Evolutionary conservation across 345 rosid species (phyloP).

Genomic region (Adansonia digitata): DNA sequence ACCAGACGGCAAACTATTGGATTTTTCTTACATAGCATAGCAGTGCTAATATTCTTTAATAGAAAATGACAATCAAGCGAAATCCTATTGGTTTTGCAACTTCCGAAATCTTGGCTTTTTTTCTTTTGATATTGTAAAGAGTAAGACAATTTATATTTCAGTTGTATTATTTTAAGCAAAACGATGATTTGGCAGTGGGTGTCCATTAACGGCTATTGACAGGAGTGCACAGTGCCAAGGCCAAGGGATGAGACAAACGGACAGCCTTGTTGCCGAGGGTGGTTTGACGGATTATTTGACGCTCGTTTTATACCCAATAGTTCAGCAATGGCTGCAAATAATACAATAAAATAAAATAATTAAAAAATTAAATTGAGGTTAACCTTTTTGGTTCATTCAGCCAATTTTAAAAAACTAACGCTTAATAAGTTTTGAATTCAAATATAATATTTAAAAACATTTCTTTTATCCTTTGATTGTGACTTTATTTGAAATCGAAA

Average conservation of each 20-base stretch:
- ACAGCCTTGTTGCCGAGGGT: constrained; percentile 7
- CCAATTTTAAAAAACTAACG: too few relatives aligned
- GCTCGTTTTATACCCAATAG: background rate
- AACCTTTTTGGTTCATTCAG: too few relatives aligned
- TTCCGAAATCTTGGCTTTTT: background rate
- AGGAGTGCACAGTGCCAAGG: background rate
- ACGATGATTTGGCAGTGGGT: background rate
- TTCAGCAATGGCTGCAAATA: background rate
- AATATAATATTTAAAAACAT: too few relatives aligned
- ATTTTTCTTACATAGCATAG: too few relatives aligned
- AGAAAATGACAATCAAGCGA: too few relatives aligned
- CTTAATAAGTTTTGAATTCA: too few relatives aligned
- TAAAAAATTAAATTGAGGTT: too few relatives aligned
- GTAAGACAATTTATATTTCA: background rate
- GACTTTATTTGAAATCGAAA: too few relatives aligned
- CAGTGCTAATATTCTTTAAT: too few relatives aligned
- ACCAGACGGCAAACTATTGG: background rate
- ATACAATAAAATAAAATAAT: too few relatives aligned
- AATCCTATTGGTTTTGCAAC: background rate
- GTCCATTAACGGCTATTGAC: background rate
- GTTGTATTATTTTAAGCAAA: background rate
- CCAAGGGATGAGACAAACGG: constrained; percentile 15
- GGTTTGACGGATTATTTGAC: constrained; percentile 4
- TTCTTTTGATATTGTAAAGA: background rate
- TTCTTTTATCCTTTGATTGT: too few relatives aligned